A percentile compares a stretch with the other conserved stretches of the same genome.
Evolutionary conservation across 441 rosid species (phyloP).

Genomic region (Omphalea diandra): DNA sequence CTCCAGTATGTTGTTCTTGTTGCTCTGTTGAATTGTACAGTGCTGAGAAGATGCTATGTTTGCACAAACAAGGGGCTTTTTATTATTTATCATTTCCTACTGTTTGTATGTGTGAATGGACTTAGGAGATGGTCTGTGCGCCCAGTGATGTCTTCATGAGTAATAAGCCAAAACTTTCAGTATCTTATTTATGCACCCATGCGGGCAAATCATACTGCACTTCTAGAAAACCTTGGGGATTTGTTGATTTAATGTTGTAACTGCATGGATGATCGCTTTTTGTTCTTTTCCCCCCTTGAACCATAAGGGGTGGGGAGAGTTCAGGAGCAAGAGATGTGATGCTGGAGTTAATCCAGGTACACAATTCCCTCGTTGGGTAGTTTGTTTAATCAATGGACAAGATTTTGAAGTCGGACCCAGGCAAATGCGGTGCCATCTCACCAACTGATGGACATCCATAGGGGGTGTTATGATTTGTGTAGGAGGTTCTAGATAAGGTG

Average conservation of each 20-base stretch:
- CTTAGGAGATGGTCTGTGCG: slow-evolving; percentile 24
- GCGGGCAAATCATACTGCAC: slow-evolving; percentile 14
- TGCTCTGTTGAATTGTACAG: slow-evolving; percentile 42
- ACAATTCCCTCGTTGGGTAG: background rate
- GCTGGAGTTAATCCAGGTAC: background rate
- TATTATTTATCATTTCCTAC: slow-evolving; percentile 17
- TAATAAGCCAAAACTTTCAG: slow-evolving; percentile 18
- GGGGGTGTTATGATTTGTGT: background rate
- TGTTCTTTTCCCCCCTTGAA: background rate
- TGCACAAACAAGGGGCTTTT: slow-evolving; percentile 34
- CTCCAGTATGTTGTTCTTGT: slow-evolving; percentile 20
- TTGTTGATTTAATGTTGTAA: slow-evolving; percentile 5
- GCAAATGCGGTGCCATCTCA: background rate
- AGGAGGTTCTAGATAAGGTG: background rate
- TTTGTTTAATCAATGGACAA: background rate
- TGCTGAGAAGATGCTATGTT: slow-evolving; percentile 40
- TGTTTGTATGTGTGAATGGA: slow-evolving; percentile 32
- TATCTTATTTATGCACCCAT: slow-evolving; percentile 14
- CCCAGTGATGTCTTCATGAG: slow-evolving; percentile 9
- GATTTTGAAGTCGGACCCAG: background rate
- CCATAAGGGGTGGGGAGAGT: background rate
- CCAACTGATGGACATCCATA: background rate
- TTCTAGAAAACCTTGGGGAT: slow-evolving; percentile 12
- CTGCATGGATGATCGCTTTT: background rate
- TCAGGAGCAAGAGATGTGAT: background rate